A percentile compares a stretch with the other conserved stretches of the same genome.
Evolutionary conservation across 345 rosid species (phyloP).

Genomic region (Geranium rotundifolium): DNA sequence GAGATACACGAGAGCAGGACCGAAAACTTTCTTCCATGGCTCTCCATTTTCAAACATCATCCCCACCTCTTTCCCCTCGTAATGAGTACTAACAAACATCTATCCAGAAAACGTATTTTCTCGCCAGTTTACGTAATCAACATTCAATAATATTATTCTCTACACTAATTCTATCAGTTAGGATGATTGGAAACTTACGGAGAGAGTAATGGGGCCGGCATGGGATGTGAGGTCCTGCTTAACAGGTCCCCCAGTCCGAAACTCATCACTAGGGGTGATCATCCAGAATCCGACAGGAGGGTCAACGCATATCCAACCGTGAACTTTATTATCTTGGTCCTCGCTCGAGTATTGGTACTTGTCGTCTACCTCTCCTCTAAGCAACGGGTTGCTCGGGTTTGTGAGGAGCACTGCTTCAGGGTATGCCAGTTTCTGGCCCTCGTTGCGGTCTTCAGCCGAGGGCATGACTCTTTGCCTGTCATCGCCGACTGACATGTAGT

Average conservation of each 20-base stretch:
- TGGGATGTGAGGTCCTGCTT: constrained; percentile 59
- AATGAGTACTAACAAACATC: constrained; percentile 91
- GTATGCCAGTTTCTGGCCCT: constrained; percentile 32
- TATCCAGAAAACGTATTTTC: constrained; percentile 4
- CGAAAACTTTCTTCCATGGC: constrained; percentile 88
- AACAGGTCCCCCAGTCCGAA: constrained; percentile 43
- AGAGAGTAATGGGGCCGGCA: constrained; percentile 44
- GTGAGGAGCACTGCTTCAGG: constrained; percentile 82
- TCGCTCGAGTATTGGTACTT: constrained; percentile 81
- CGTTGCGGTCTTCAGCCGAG: constrained; percentile 56
- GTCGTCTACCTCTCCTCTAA: constrained; percentile 91
- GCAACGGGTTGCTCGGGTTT: constrained; percentile 63
- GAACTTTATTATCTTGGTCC: constrained; percentile 58
- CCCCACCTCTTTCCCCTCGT: constrained; percentile 70
- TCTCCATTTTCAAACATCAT: constrained; percentile 50
- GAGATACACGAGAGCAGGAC: constrained; percentile 67
- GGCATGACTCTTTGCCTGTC: constrained; percentile 74
- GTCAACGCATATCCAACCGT: constrained; percentile 65
- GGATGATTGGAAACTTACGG: constrained; percentile 21
- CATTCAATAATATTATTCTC: too few species aligned
- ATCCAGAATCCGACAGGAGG: constrained; percentile 74
- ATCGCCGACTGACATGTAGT: constrained; percentile 61
- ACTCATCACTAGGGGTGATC: constrained; percentile 54
- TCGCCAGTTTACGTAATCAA: not conserved
- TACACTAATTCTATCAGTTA: not conserved